Base-by-base conservation (phyloP, 306 rosid species). In the Sindora glabra region DNA sequence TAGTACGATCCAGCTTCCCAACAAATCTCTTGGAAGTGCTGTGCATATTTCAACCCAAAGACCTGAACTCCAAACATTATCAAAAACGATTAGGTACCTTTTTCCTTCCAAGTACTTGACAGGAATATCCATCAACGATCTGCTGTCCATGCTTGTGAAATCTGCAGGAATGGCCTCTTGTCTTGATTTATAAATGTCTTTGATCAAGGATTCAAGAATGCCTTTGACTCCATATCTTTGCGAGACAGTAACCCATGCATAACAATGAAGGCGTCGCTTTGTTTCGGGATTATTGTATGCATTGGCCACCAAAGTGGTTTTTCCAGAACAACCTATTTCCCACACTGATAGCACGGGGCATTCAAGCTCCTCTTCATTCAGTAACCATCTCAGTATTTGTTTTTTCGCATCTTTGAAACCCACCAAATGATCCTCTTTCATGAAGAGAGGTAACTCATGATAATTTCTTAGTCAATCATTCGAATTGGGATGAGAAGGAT, bases 281-380 rank as follows among this genome's bases (percentile, higher is more conserved):
- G 23, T 25, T 4, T 22, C 14, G 3, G 10, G 7, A 22, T 48
- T 48, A 1, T 23, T 23, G 53, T 8, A 48, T 3, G 53, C 26
- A 18, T 40, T 51, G 11, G 54, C 60, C 37, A 3, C 60, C 52
- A 59, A 36, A n/a, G 65, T 59, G 13, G 65, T 59, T 3, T 59
- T 59, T 3, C 65, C 39, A 0, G 52, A 40, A 5, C 65, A 38
- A 8, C 51, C 72, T 55, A 47, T 56, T 0, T 65, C 73, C 8
- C 46, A 48, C 5, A 67, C 29, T 13, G 65, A 56, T 22, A 67
- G 11, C 6, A 48, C 41, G 1, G 10, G 46, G 2, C 36, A 30
- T 26, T 38, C 29, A n/a, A n/a, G n/a, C 17, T 3, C 24, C 32
- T 3, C 32, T 22, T 27, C 51, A 58, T 48, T 11, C 24, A 34